phyloP scores from a whole-genome alignment of 2,329 filamentous ascomycete species.

The Sclerotinia spermophila region DNA sequence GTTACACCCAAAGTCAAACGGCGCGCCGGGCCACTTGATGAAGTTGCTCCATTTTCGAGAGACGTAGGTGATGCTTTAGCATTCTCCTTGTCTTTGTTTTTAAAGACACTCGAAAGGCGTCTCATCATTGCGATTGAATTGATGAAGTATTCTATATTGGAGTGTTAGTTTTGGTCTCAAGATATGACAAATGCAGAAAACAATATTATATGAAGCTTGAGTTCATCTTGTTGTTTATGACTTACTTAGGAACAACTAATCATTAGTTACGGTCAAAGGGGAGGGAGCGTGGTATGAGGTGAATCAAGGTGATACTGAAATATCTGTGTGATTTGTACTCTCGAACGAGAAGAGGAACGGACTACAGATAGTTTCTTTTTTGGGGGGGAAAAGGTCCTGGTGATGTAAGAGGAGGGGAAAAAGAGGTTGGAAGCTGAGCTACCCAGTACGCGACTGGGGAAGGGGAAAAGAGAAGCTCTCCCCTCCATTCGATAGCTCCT shows the following conservation, averaged over 20 bases:
- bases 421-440: neutral
- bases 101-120: conserved; percentile 19
- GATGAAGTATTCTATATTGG: neutral
- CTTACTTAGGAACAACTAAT: neutral
- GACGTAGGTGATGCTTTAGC: neutral
- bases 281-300: neutral
- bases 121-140: conserved; percentile 15
- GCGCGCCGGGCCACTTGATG: neutral
- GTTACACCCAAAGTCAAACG: conserved; percentile 3
- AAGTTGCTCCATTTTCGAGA: conserved; percentile 6
- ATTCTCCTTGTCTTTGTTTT: conserved; percentile 20
- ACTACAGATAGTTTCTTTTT: neutral
- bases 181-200: neutral
- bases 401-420: neutral
- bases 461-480: neutral
- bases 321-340: neutral
- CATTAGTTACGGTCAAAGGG: neutral
- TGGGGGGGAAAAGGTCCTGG: neutral
- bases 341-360: neutral
- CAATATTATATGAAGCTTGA: neutral
- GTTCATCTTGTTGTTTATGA: neutral
- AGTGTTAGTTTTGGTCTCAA: neutral
- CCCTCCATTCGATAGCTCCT: conserved; percentile 5
- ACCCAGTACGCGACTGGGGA: neutral
- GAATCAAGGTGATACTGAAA: neutral